Base-by-base conservation (phyloP, 257 asterid genomes). In the Galeopsis tetrahit region DNA sequence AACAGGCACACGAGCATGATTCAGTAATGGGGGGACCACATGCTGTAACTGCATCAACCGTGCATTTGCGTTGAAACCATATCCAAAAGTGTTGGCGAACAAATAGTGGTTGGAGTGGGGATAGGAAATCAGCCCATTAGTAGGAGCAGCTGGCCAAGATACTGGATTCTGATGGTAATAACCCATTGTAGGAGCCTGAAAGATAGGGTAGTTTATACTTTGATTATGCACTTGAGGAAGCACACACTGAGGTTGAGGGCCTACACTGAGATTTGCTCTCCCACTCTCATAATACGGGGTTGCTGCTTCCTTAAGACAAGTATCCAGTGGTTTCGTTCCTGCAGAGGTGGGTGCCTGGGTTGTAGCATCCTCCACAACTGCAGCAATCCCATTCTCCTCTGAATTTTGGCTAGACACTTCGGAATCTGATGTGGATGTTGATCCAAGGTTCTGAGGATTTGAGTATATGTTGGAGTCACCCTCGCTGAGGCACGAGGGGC, bases 401-500 rank as follows among this genome's bases (percentile, higher is more conserved):
- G 90, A 86, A 75, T 76, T 84, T 77, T 82, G 91, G 76, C 85
- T 85, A 43, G 90, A 82, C 69, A 88, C 97, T 74, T 95, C 97
- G 0, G 97, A 87, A 82, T 95, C 98, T 10, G 97, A 92, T 44
- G 87, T 82, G 32, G 95, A 84, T 55, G 89, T 80, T 39, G 93
- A 88, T 78, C 86, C 99, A 34, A 84, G 82, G 69, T 86, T 88
- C 72, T 77, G 94, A n/a, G 82, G 80, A 57, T 85, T 88, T 8
- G 90, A 92, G 68, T 81, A 89, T 6, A 75, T 53, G 75, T 77
- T 89, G 85, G 93, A 89, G 81, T 93, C 97, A 56, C 96, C 97
- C 82, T 92, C 94, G 63, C 92, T 92, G 73, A 80, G 93, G 75
- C 93, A 90, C 63, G 91, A 93, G 9, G 97, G 90, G 82, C 92